phyloP scores from a whole-genome alignment of 73 alveolate genomes.

The Durusdinium trenchii region DNA sequence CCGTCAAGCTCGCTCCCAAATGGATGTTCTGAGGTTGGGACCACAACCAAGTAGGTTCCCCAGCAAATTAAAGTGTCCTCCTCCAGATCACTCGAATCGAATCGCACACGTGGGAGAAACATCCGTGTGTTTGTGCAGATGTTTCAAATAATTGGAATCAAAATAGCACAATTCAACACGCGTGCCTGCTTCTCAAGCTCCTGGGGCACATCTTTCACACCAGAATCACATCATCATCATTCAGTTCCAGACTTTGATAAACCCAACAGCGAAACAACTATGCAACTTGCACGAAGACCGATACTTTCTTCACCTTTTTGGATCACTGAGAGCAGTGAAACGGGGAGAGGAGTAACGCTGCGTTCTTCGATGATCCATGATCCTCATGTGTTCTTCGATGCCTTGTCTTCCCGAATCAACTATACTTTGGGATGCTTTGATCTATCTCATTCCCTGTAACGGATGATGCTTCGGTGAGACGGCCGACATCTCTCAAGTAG shows the following conservation, averaged over 20 bases:
- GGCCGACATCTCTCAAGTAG: too few species aligned
- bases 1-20: neutral
- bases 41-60: constrained; percentile 80
- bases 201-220: neutral
- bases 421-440: too few species aligned
- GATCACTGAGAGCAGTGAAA: too few species aligned
- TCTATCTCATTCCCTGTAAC: too few species aligned
- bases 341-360: too few species aligned
- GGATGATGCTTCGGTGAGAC: too few species aligned
- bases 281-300: too few species aligned
- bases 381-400: too few species aligned
- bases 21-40: neutral
- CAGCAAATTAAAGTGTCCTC: constrained; percentile 17
- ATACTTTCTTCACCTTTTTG: too few species aligned
- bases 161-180: neutral
- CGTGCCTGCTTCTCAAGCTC: constrained; percentile 67
- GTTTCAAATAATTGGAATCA: neutral
- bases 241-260: neutral
- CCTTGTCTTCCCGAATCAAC: too few species aligned
- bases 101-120: neutral
- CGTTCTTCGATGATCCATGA: neutral
- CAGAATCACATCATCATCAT: neutral
- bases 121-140: neutral
- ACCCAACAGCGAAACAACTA: neutral
- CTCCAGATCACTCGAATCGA: neutral